These are phyloP conservation scores for Penicillium cataractarum DNA, from an alignment of 495 filamentous ascomycete genomes.

Conservation along the genomic window DNA sequence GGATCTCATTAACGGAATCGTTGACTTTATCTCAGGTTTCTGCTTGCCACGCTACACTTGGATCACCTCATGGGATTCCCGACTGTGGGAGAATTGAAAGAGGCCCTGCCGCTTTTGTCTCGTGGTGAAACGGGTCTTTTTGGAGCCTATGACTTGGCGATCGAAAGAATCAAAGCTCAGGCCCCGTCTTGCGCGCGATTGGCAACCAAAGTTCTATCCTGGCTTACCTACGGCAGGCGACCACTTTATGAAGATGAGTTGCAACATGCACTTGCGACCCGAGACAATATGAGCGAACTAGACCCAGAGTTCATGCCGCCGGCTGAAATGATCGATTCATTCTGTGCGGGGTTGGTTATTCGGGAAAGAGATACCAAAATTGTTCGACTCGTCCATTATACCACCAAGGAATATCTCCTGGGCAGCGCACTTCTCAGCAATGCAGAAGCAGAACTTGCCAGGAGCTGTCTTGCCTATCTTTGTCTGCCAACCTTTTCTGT, in stretches of 20 bases:
- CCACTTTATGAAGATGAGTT: not conserved
- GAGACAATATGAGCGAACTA: not conserved
- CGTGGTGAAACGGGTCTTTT: not conserved
- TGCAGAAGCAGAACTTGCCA: not conserved
- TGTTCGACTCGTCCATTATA: not conserved
- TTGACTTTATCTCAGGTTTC: not conserved
- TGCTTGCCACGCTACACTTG: not conserved
- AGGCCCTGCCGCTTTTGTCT: not conserved
- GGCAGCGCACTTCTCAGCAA: not conserved
- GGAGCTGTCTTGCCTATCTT: not conserved
- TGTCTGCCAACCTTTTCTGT: not conserved
- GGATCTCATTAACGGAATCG: not conserved
- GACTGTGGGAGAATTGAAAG: not conserved
- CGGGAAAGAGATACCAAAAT: not conserved
- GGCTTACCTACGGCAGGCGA: not conserved
- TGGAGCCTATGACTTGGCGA: not conserved
- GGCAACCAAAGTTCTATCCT: not conserved
- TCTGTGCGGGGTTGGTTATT: not conserved
- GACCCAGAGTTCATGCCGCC: not conserved
- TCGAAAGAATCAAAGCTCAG: not conserved
- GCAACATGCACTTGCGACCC: not conserved
- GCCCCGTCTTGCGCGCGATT: not conserved
- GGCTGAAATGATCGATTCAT: not conserved
- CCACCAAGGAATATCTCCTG: not conserved
- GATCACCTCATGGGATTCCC: not conserved